A percentile compares a stretch with the other conserved stretches of the same genome.
phyloP scores from a whole-genome alignment of 2,329 filamentous ascomycete species.

The Neonectria hederae region DNA sequence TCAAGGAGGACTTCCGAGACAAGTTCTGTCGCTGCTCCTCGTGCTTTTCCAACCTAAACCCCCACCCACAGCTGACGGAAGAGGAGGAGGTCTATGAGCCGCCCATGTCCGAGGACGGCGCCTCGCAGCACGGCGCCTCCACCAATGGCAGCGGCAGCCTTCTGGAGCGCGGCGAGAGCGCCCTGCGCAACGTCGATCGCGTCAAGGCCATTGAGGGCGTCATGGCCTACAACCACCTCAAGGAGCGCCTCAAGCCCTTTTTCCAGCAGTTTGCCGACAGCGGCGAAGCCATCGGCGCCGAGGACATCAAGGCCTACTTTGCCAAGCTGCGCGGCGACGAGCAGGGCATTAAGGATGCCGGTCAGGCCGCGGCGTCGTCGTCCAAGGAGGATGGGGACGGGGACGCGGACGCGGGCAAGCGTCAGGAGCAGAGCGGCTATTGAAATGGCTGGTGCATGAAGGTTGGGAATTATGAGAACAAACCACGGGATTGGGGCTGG shows the following conservation, averaged over 20 bases:
- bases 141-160: slow-evolving; percentile 81
- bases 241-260: slow-evolving; percentile 95
- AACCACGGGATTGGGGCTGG: not conserved
- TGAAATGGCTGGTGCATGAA: slow-evolving; percentile 37
- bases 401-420: slow-evolving; percentile 44
- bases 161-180: slow-evolving; percentile 91
- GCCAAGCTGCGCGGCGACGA: slow-evolving; percentile 92
- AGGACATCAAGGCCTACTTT: slow-evolving; percentile 97
- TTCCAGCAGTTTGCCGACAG: slow-evolving; percentile 94
- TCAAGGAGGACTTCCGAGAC: slow-evolving; percentile 80
- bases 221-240: slow-evolving; percentile 97
- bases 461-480: not conserved
- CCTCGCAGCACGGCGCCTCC: slow-evolving; percentile 63
- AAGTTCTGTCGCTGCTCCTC: slow-evolving; percentile 81
- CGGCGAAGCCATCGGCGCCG: slow-evolving; percentile 86
- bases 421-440: slow-evolving; percentile 65
- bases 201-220: slow-evolving; percentile 95
- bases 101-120: slow-evolving; percentile 76
- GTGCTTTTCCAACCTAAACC: slow-evolving; percentile 79
- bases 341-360: slow-evolving; percentile 72
- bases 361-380: slow-evolving; percentile 58
- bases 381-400: slow-evolving; percentile 45
- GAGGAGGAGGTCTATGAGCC: slow-evolving; percentile 96
- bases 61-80: slow-evolving; percentile 84
- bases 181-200: slow-evolving; percentile 89